Evolutionary conservation across 2,329 filamentous ascomycete genomes (phyloP), one percentile per base, ranked within the genome.

Genomic region (Xylariales sp.): DNA sequence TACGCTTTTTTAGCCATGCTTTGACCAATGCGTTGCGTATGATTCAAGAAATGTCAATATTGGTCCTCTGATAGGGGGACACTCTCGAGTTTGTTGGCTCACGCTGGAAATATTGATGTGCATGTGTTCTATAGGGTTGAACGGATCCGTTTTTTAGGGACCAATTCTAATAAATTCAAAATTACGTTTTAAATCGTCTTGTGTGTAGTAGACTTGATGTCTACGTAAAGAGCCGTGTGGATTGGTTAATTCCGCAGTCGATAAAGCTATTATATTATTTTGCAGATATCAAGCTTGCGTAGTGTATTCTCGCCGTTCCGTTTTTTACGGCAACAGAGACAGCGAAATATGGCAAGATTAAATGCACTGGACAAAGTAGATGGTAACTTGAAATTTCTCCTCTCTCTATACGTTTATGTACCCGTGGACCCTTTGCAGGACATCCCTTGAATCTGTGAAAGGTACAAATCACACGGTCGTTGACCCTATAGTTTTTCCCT

Each of bases 261-360:
- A 23, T 23, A 23, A 23, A 23, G 23, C 23, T 23, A 23, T 23
- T 23, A 23, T 23, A 23, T 39, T 10, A 39, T 39, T 3, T 39
- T 39, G 36, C 8, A 39, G 36, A 39, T 39, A 39, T 39, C 6
- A 10, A 9, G 23, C 23, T 23, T 23, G 23, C 23, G 23, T 23
- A 23, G 23, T 23, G 23, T 23, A 23, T 23, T 23, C 23, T 23
- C 23, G 23, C 23, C 23, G 23, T 23, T 23, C 23, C 2, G 1
- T 1, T 23, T 23, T 23, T 23, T 23, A 23, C 23, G 23, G 23
- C 23, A 81, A 10, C 71, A 84, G 16, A 16, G 18, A 30, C 2
- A 30, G 12, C n/a, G 6, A 16, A 48, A 56, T n/a, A 3, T 41
- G 12, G 23, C 8, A 3, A 54, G 18, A 36, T 36, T 10, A 1